Evolutionary conservation across 2,329 filamentous ascomycete species (phyloP).

Genomic region (Xylariaceae sp.): DNA sequence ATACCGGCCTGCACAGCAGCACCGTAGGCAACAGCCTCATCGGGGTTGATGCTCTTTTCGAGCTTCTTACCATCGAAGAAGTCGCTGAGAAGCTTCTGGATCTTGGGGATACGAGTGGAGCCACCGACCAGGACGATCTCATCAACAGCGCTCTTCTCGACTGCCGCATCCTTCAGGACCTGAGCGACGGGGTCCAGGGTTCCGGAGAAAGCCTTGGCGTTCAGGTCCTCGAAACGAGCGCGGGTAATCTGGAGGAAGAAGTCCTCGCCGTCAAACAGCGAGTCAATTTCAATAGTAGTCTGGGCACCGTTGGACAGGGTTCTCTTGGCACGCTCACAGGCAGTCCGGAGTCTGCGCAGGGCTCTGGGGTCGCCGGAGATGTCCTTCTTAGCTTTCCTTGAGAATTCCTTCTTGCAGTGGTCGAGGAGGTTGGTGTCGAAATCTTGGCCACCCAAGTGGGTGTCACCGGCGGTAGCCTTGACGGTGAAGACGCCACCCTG

Average conservation of each 20-base stretch:
- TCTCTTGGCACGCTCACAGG: slow-evolving; percentile 99
- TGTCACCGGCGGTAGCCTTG: slow-evolving; percentile 96
- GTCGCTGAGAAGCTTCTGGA: slow-evolving; percentile 98
- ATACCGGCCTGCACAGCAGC: slow-evolving; percentile 98
- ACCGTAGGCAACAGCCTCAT: slow-evolving; percentile 98
- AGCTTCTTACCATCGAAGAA: slow-evolving; percentile 99
- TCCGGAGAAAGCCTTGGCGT: slow-evolving; percentile 88
- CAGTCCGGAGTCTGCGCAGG: slow-evolving; percentile 89
- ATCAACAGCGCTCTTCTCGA: slow-evolving; percentile 88
- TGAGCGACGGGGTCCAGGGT: slow-evolving; percentile 94
- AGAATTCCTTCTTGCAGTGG: slow-evolving; percentile 95
- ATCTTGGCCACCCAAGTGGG: slow-evolving; percentile 90
- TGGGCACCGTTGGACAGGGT: slow-evolving; percentile 95
- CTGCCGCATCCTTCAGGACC: slow-evolving; percentile 84
- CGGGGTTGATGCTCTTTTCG: slow-evolving; percentile 99
- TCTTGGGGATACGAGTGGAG: slow-evolving; percentile 95
- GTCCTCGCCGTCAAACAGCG: slow-evolving; percentile 95
- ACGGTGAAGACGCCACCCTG: slow-evolving; percentile 99
- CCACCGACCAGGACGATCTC: slow-evolving; percentile 99
- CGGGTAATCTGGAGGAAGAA: slow-evolving; percentile 96
- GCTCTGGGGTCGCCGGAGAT: slow-evolving; percentile 80
- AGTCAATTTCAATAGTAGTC: slow-evolving; percentile 97
- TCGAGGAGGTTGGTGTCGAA: slow-evolving; percentile 96
- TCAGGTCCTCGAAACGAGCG: slow-evolving; percentile 97
- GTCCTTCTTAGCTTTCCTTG: slow-evolving; percentile 68